These are phyloP conservation scores for Eimeria sp. DNA, from an alignment of 169 alveolate species.

Conservation along the genomic window DNA sequence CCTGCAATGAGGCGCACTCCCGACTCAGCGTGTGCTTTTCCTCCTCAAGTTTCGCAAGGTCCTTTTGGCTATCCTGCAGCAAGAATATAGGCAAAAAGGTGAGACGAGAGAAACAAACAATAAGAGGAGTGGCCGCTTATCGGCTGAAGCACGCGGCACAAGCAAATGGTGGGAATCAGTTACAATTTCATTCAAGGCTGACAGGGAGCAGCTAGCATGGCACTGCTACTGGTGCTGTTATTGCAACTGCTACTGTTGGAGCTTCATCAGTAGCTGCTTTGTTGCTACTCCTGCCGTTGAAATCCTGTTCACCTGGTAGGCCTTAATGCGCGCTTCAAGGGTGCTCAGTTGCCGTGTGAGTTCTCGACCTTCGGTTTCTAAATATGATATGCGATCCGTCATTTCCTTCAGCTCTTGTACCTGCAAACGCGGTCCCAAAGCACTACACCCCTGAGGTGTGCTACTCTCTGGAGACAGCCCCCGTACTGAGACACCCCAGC, in stretches of 20 bases:
- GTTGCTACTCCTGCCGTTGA: not conserved
- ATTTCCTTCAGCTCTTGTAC: slow-evolving; percentile 80
- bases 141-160: not conserved
- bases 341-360: slow-evolving; percentile 52
- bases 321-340: slow-evolving; percentile 62
- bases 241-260: not conserved
- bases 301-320: slow-evolving; percentile 38
- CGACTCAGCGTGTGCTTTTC: slow-evolving; percentile 1
- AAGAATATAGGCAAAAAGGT: not conserved
- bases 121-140: not conserved
- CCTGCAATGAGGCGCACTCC: slow-evolving; percentile 55
- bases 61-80: slow-evolving; percentile 50
- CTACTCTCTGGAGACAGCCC: not conserved
- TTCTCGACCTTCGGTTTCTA: slow-evolving; percentile 76
- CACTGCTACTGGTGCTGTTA: not conserved
- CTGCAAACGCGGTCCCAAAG: not conserved
- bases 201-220: not conserved
- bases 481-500: not conserved
- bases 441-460: not conserved
- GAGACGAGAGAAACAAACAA: not conserved
- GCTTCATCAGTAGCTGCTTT: not conserved
- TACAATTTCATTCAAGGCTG: not conserved
- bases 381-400: slow-evolving; percentile 74
- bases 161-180: not conserved
- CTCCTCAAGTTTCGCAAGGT: slow-evolving; percentile 31